Percentiles rank a stretch among this genome's conserved stretches.
These are phyloP conservation scores for Cytospora chrysosperma DNA, from an alignment of 2,329 filamentous ascomycete genomes.

Conservation along the genomic window DNA sequence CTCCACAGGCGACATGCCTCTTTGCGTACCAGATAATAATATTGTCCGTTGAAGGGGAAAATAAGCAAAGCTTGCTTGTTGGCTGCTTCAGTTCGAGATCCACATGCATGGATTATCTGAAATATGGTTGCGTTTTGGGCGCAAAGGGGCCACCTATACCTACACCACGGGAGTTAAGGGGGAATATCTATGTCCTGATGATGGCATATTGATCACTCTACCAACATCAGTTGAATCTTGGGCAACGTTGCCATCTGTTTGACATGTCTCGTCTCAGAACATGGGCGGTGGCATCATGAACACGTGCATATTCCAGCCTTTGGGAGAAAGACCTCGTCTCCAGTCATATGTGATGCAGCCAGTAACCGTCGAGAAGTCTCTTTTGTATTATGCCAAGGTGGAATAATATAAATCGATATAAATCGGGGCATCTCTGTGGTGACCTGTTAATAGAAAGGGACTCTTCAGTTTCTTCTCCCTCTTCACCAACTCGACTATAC, in stretches of 20 bases:
- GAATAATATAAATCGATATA: not conserved
- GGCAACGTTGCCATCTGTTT: not conserved
- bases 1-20: not conserved
- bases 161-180: not conserved
- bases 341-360: not conserved
- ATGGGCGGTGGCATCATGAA: not conserved
- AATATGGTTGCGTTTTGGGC: constrained; percentile 6
- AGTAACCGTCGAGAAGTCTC: not conserved
- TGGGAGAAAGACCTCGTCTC: not conserved
- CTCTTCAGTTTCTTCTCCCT: not conserved
- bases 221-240: not conserved
- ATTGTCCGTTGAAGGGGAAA: not conserved
- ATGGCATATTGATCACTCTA: constrained; percentile 10
- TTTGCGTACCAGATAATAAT: too few species aligned
- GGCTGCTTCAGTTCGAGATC: constrained; percentile 7
- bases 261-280: not conserved
- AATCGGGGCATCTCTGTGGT: not conserved
- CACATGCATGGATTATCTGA: too few species aligned
- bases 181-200: not conserved
- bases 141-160: not conserved
- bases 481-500: not conserved
- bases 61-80: constrained; percentile 2
- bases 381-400: too few species aligned
- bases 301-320: not conserved
- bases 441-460: not conserved